Conservation (phyloP, 2,329 filamentous ascomycete species). For the Calonectria honghensis region DNA sequence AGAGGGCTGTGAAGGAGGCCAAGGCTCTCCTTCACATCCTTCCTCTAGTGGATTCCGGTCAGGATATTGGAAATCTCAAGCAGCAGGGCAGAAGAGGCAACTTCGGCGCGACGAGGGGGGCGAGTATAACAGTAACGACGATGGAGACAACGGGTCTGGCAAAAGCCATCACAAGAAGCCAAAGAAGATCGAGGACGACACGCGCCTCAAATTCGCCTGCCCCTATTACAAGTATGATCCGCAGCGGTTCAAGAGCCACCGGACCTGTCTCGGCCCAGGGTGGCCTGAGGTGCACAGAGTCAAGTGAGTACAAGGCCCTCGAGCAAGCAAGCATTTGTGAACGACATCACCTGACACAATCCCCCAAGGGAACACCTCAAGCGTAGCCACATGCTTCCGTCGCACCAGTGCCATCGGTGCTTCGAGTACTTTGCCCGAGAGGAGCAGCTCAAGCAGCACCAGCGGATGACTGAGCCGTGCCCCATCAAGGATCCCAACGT, state of each 20-base stretch:
- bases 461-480: constrained; percentile 46
- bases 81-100: constrained; percentile 48
- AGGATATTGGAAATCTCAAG: constrained; percentile 35
- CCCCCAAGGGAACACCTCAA: constrained; percentile 51
- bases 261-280: constrained; percentile 53
- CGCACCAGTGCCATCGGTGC: constrained; percentile 50
- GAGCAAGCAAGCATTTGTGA: not conserved
- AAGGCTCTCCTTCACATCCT: constrained; percentile 37
- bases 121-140: constrained; percentile 54
- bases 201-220: constrained; percentile 58
- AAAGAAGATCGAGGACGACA: constrained; percentile 58
- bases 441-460: constrained; percentile 48
- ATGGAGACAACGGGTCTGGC: constrained; percentile 55
- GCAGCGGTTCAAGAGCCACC: constrained; percentile 45
- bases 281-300: constrained; percentile 50
- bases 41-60: constrained; percentile 47
- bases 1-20: constrained; percentile 38
- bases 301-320: constrained; percentile 47
- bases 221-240: constrained; percentile 62
- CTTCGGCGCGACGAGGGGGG: constrained; percentile 45
- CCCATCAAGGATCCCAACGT: constrained; percentile 43
- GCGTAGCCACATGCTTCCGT: constrained; percentile 47
- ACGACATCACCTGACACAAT: not conserved
- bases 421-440: constrained; percentile 45
- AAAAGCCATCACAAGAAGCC: constrained; percentile 59